Base-by-base conservation (phyloP, 192 early-diverging fungal species). In the Coemansia sp. region DNA sequence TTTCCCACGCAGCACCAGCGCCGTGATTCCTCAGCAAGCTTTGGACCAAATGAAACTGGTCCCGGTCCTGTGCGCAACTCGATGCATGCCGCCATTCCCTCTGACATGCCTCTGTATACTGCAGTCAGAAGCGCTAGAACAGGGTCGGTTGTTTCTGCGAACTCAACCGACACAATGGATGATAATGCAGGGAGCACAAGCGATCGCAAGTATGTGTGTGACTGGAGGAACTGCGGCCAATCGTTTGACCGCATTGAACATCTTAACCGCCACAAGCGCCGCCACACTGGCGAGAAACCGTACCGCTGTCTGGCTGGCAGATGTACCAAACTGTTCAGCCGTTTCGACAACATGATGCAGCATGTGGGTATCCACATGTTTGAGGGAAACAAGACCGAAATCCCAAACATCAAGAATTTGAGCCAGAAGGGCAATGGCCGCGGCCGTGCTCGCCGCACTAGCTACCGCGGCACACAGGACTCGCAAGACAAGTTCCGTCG, bases 301-400 rank as follows among this genome's bases (percentile, higher is more conserved):
- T 91, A 89, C 73, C 76, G 85, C 58, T 91, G 89, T 34, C 76
- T 91, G 10, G 82, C 88, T 12, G 81, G 86, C 38, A 82, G 73
- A 14, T 91, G 89, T 62, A 70, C 76, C 56, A 82, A 86, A 32
- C 78, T 83, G 68, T 91, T 91, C 53, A 88, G 86, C 74, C 83
- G 89, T 21, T 91, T 89, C 58, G 89, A 91, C 64, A 91, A 91
- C 58, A 91, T 91, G 89, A 88, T 91, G 78, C 89, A 91, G 64
- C 89, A 91, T 52, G 88, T 88, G 9, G 88, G 88, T 48, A 91
- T 87, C 31, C 89, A 91, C 65, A 74, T 52, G 27, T 32, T 74
- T 56, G 73, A 79, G 25, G 82, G 82, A 14, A 49, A 21, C 28
- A 77, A 83, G 60, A 76, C 82, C 57, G 70, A 70, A 50, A 73